A percentile compares a stretch with the other conserved stretches of the same genome.
phyloP scores from a whole-genome alignment of 2,329 filamentous ascomycete genomes.

The Nothopassalora personata region DNA sequence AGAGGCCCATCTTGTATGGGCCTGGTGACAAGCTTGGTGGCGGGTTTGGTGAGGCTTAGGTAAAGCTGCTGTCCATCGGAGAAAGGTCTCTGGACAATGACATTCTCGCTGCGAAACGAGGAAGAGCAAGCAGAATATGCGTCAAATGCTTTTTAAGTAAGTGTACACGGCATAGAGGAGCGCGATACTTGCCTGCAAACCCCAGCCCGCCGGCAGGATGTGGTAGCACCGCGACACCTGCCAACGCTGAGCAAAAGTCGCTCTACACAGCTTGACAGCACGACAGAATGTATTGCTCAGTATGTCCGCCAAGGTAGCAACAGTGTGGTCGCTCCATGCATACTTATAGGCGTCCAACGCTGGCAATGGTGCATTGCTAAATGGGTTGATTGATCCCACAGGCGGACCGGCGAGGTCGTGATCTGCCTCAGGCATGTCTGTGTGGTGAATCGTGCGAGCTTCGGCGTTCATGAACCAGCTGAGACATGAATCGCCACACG shows the following conservation, averaged over 20 bases:
- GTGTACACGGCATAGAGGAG: background rate
- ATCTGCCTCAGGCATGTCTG: background rate
- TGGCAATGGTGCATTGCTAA: background rate
- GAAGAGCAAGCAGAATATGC: background rate
- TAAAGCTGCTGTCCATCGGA: background rate
- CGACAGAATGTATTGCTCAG: background rate
- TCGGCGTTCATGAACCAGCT: background rate
- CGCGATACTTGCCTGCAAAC: background rate
- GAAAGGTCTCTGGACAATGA: background rate
- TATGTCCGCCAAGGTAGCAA: background rate
- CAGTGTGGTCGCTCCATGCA: background rate
- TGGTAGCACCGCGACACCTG: background rate
- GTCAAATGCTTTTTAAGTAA: background rate
- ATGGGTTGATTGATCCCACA: background rate
- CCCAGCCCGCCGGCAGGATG: background rate
- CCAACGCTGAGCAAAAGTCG: background rate
- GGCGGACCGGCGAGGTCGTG: background rate
- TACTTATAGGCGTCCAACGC: background rate
- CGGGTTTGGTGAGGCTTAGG: background rate
- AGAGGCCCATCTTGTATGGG: constrained; percentile 15
- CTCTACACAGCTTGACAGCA: background rate
- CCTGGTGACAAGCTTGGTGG: background rate
- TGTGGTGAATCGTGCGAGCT: background rate
- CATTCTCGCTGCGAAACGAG: background rate
- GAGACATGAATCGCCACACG: background rate